A percentile compares a stretch with the other conserved stretches of the same genome.
Evolutionary conservation across 805 yeast genomes (phyloP).

Genomic region (Millerago galiae): DNA sequence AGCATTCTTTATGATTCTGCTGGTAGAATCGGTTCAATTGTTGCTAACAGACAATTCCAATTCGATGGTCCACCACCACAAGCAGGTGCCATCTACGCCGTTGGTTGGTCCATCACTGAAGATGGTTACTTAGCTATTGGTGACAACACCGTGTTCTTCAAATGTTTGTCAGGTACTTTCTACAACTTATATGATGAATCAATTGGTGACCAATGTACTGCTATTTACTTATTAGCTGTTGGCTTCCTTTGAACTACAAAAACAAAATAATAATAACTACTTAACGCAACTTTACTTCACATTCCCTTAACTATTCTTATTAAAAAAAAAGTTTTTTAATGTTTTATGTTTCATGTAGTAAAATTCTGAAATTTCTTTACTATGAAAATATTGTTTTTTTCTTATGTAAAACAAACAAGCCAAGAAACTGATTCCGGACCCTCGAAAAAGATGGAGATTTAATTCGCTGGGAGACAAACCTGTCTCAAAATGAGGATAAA

Average conservation of each 20-base stretch:
- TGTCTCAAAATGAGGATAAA: too few species aligned
- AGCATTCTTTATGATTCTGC: constrained; percentile 8
- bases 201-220: constrained; percentile 55
- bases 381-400: too few species aligned
- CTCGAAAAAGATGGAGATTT: too few species aligned
- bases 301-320: background rate
- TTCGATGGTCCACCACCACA: constrained; percentile 85
- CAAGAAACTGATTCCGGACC: too few species aligned
- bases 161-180: constrained; percentile 70
- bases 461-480: too few species aligned
- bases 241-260: constrained; percentile 34
- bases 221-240: constrained; percentile 54
- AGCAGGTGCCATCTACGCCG: constrained; percentile 67
- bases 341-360: too few species aligned
- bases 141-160: constrained; percentile 53
- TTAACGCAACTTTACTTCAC: background rate
- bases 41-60: constrained; percentile 49
- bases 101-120: constrained; percentile 54
- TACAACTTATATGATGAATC: constrained; percentile 69
- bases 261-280: too few species aligned
- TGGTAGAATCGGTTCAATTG: constrained; percentile 15
- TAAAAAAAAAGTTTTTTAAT: background rate
- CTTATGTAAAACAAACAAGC: too few species aligned
- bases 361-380: too few species aligned
- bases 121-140: constrained; percentile 62